Conservation (phyloP, 495 filamentous ascomycete genomes). For the Neurospora sp. region DNA sequence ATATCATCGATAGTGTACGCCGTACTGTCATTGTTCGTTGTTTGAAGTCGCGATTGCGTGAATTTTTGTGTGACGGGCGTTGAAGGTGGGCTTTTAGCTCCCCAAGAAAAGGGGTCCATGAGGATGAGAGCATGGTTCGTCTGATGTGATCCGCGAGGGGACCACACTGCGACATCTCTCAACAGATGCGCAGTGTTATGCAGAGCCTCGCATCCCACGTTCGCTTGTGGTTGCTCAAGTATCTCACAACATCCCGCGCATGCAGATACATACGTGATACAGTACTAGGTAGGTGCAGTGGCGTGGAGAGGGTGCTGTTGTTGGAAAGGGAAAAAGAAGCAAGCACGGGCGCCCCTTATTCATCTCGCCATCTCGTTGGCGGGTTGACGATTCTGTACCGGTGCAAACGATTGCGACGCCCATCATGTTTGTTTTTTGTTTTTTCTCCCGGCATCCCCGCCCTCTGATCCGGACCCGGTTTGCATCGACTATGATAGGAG, state of each 20-base stretch:
- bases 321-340: neutral
- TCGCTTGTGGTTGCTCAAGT: neutral
- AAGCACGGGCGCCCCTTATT: neutral
- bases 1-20: neutral
- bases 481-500: neutral
- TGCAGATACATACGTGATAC: neutral
- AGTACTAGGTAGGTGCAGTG: neutral
- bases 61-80: neutral
- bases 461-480: neutral
- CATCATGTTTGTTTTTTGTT: neutral
- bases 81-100: neutral
- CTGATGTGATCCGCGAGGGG: neutral
- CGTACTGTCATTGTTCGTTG: neutral
- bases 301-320: neutral
- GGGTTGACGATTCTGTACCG: neutral
- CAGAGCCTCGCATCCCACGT: neutral
- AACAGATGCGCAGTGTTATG: neutral
- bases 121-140: neutral
- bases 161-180: neutral
- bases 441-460: neutral
- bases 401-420: neutral
- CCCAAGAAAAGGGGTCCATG: neutral
- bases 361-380: neutral
- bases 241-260: neutral
- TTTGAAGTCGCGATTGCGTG: neutral